A percentile compares a stretch with the other conserved stretches of the same genome.
Conservation (phyloP, 164 flowering plant species). For the Stephania cephalantha region DNA sequence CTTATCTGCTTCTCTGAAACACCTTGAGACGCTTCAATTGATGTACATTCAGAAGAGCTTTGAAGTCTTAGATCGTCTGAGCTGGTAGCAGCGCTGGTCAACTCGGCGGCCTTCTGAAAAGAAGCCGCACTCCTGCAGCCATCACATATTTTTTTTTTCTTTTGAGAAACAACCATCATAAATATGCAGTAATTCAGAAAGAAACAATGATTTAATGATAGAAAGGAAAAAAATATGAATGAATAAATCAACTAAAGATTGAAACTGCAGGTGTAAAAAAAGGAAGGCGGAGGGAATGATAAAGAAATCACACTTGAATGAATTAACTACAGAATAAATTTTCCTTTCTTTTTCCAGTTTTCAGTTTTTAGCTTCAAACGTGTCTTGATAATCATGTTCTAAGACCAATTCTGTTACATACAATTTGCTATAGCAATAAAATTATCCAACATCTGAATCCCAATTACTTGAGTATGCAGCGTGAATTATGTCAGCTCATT, state of each 20-base stretch:
- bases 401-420: no score
- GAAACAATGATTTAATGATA: not conserved
- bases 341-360: not conserved
- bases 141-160: not conserved
- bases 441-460: not conserved
- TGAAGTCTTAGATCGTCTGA: conserved; percentile 6
- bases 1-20: conserved; percentile 17
- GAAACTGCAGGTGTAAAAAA: not conserved
- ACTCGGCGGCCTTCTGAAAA: conserved; percentile 36
- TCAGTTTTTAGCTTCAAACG: no score
- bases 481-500: not conserved
- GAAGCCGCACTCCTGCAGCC: conserved; percentile 78
- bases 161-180: not conserved
- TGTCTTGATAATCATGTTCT: no score
- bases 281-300: not conserved
- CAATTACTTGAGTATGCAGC: not conserved
- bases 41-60: conserved; percentile 19
- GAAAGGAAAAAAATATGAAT: not conserved
- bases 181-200: not conserved
- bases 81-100: conserved; percentile 23
- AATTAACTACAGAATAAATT: not conserved
- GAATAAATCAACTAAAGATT: not conserved
- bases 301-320: not conserved
- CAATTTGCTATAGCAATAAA: no score
- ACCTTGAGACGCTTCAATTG: conserved; percentile 18